Evolutionary conservation across 2,329 filamentous ascomycete species (phyloP), one percentile per base, ranked within the genome.

Genomic region (Didymella glomerata): DNA sequence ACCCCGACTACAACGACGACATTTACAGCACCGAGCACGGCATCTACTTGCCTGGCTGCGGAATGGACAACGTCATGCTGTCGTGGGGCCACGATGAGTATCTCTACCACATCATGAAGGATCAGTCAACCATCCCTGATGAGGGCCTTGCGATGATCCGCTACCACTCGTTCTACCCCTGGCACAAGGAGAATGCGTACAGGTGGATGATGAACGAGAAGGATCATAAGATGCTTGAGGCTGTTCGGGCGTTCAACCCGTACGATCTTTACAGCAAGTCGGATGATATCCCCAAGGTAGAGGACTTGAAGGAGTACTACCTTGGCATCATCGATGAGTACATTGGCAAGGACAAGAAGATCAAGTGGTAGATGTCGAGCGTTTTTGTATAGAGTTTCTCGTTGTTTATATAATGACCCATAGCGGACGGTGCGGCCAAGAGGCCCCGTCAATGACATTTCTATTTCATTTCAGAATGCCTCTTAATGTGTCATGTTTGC

Each of bases 221-320:
- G 74, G 93, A 97, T 69, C 80, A 89, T 76, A 84, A 85, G 69
- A 93, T 96, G 88, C 80, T 96, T 68, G 86, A 86, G 72, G 92
- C 92, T 9, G 92, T 96, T 48, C 85, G 86, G 77, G 91, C 90
- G 0, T 96, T 97, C 79, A 96, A 96, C 76, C 92, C 92, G 0
- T 97, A 96, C 70, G 93, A 96, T 74, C 75, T 96, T 51, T 96
- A 96, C 81, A 94, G 90, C 81, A 96, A 96, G 87, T 93, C 88
- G 68, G 92, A 96, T 70, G 90, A 87, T 24, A 83, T 92, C 22
- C 92, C 92, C 1, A 88, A 86, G 57, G 85, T 89, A 0, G 89
- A 92, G 72, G 86, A 91, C 69, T 81, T 96, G 57, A 96, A 94
- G 86, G 86, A 86, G 6, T 92, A 92, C 78, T 92, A 92, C 73